Evolutionary conservation across 768 basidiomycete species (phyloP), one percentile per base, ranked within the genome.

Genomic region (Dacryopinax primogenitus): DNA sequence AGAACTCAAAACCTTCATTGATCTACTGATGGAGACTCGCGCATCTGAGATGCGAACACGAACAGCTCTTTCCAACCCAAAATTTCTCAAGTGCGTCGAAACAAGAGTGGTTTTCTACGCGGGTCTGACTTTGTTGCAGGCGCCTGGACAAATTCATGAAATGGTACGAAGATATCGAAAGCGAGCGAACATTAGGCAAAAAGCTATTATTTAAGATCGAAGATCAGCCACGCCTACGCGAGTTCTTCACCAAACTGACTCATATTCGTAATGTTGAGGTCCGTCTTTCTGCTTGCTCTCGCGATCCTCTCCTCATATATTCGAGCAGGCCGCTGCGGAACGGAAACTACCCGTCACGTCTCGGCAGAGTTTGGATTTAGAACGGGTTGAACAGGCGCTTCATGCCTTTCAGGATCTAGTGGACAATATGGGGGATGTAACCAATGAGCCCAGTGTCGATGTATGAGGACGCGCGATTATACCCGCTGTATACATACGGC

Each of bases 151-250:
- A 58, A 30, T 58, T 58, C 26, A 58, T 58, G 51, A 13, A 30
- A 58, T 58, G 51, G 51, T 58, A 58, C 26, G 51, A 58, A 58
- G 51, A 58, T 30, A 26, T 58, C 30, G 51, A 58, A 30, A 30
- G 51, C 26, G 51, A 58, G 18, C 51, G 51, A 4, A 58, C 51
- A 18, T 30, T 58, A 9, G 51, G 51, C 13, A 58, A 58, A 18
- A 26, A 32, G 30, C 30, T 58, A 21, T 21, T 58, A 18, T 58
- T 58, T 30, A 58, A 58, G 51, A 26, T 58, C 21, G 51, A 58
- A 58, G 51, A 58, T 30, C 51, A 58, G 32, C 51, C 51, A 4
- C 51, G 51, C 7, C 51, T 58, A 4, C 51, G 51, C 26, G 51
- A 58, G 9, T 58, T 58, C 51, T 58, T 58, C 51, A 58, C 21